Percentiles rank a stretch among this genome's conserved stretches.
These are phyloP conservation scores for Protea cynaroides DNA, from an alignment of 164 flowering plant genomes.

Conservation along the genomic window DNA sequence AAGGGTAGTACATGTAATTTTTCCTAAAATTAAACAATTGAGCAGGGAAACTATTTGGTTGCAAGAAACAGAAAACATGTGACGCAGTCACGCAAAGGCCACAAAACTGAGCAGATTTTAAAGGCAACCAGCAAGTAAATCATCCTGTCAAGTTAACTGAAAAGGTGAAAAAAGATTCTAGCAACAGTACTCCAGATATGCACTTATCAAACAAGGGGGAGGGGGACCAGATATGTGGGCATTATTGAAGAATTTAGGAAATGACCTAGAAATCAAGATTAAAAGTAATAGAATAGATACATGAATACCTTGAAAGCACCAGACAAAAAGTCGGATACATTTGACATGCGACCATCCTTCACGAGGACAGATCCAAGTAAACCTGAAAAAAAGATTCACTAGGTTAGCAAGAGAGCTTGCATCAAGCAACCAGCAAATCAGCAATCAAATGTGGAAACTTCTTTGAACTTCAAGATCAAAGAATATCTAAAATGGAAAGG, in stretches of 20 bases:
- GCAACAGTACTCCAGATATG: too few relatives aligned
- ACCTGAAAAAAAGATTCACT: constrained; percentile 35
- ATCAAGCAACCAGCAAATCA: not conserved
- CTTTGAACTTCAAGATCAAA: not conserved
- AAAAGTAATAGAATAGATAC: not conserved
- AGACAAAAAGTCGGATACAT: constrained; percentile 49
- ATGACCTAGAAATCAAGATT: not conserved
- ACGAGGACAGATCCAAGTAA: constrained; percentile 68
- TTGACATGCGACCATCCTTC: constrained; percentile 51
- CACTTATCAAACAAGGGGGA: too few relatives aligned
- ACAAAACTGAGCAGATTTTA: too few relatives aligned
- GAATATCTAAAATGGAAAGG: not conserved
- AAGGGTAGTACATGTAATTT: too few relatives aligned
- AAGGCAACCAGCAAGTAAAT: too few relatives aligned
- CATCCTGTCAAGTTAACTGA: too few relatives aligned
- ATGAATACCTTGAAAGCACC: constrained; percentile 72
- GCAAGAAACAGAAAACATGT: too few relatives aligned
- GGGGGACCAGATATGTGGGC: not conserved
- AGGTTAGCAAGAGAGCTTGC: not conserved
- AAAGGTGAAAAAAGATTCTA: too few relatives aligned
- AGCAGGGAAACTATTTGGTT: too few relatives aligned
- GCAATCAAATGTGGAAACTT: not conserved
- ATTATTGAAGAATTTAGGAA: not conserved
- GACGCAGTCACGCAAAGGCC: too few relatives aligned
- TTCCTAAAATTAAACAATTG: too few relatives aligned